Evolutionary conservation across 345 rosid species (phyloP), one percentile per base, ranked within the genome.

Genomic region (Lepidium sativum): DNA sequence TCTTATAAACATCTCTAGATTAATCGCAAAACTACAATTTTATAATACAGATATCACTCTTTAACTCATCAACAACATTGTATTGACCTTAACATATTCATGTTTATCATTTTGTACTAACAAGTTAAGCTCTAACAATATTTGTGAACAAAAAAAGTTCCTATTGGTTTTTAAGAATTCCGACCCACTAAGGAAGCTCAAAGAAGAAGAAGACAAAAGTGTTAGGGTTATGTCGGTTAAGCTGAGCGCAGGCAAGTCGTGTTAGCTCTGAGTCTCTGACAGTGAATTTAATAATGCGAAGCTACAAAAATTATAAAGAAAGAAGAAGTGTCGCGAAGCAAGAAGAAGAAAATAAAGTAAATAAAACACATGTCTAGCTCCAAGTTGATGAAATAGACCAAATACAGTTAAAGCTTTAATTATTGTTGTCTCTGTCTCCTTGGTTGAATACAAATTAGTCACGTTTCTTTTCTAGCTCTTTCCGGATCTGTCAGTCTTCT

Each of bases 381-480:
- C n/a, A 9, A 54, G 33, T 61, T 53, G 74, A 43, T 31, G 17
- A 61, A 51, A 38, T 21, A 14, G 54, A 43, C 52, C 54, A 53
- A 53, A 4, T 6, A 62, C 27, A 23, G 62, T 54, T 34, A 44
- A 35, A 43, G 56, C 68, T 63, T 17, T 63, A 18, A 63, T 47
- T 54, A 70, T 13, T 71, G 31, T 27, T 27, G 31, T 27, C 31
- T 27, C 7, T 55, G 64, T 63, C 75, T 71, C 69, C 64, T 71
- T 63, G 45, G 49, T 47, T 64, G 53, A 63, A 63, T 63, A 71
- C 51, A 71, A 71, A 55, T 29, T 18, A 5, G 37, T 39, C 65
- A 71, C 75, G 51, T 63, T 54, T 63, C 64, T 47, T 63, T 71
- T 71, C 75, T 71, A 63, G 69, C 61, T 47, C 69, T 12, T 63